Conservation (phyloP, 2,329 filamentous ascomycete genomes). For the Zymoseptoria ardabiliae region DNA sequence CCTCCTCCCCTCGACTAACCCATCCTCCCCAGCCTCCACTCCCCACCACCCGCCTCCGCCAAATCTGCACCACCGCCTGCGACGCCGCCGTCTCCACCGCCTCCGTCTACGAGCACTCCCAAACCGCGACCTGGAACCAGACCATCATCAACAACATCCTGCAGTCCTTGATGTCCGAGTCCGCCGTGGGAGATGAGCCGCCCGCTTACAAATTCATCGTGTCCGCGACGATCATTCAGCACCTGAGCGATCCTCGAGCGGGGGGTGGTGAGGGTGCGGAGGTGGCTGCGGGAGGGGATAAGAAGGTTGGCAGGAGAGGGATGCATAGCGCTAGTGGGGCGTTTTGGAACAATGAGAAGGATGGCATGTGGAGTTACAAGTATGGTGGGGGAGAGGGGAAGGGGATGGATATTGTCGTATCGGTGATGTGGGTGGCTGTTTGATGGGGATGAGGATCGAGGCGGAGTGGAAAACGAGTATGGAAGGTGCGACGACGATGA, state of each 20-base stretch:
- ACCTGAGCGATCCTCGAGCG: slow-evolving; percentile 63
- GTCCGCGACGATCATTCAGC: slow-evolving; percentile 97
- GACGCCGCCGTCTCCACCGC: slow-evolving; percentile 65
- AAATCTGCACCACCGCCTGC: slow-evolving; percentile 83
- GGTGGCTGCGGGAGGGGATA: slow-evolving; percentile 42
- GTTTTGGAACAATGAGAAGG: slow-evolving; percentile 86
- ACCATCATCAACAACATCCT: slow-evolving; percentile 81
- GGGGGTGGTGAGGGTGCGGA: slow-evolving; percentile 40
- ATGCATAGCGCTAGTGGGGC: slow-evolving; percentile 83
- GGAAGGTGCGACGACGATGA: background rate
- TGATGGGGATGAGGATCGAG: background rate
- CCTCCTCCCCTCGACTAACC: background rate
- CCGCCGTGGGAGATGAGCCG: slow-evolving; percentile 37
- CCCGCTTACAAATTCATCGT: slow-evolving; percentile 85
- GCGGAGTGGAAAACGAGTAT: background rate
- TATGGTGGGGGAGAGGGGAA: slow-evolving; percentile 54
- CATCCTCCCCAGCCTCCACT: slow-evolving; percentile 55
- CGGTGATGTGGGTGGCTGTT: slow-evolving; percentile 66
- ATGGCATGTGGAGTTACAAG: slow-evolving; percentile 86
- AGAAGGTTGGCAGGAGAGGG: slow-evolving; percentile 69
- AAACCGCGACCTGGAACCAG: slow-evolving; percentile 83
- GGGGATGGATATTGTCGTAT: slow-evolving; percentile 47
- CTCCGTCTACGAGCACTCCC: slow-evolving; percentile 78
- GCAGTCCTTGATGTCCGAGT: slow-evolving; percentile 66
- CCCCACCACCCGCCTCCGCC: slow-evolving; percentile 66